Evolutionary conservation across 495 filamentous ascomycete genomes (phyloP).

Genomic region (Symbiotaphrina buchneri): DNA sequence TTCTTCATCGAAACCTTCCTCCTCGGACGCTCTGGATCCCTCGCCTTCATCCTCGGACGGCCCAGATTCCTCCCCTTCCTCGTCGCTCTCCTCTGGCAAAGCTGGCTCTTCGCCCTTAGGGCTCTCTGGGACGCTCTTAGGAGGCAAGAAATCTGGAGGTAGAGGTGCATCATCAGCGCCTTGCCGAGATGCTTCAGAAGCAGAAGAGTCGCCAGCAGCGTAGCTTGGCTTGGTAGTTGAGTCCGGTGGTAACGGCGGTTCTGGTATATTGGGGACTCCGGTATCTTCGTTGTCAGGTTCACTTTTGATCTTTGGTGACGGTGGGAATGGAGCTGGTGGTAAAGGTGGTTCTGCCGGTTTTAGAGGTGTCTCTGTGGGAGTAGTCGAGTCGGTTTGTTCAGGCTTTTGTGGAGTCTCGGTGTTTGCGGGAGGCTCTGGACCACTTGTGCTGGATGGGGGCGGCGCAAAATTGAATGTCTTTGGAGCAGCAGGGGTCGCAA

Average conservation of each 20-base stretch:
- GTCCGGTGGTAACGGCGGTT: slow-evolving; percentile 55
- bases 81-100: slow-evolving; percentile 12
- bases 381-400: slow-evolving; percentile 7
- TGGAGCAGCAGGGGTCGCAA: slow-evolving; percentile 9
- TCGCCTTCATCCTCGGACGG: no score
- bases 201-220: slow-evolving; percentile 41
- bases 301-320: slow-evolving; percentile 9
- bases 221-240: slow-evolving; percentile 45
- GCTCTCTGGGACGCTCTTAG: slow-evolving; percentile 7
- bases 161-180: slow-evolving; percentile 28
- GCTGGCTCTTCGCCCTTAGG: slow-evolving; percentile 13
- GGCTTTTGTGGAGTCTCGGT: no score
- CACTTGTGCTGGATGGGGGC: no score
- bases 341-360: slow-evolving; percentile 1
- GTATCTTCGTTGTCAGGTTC: slow-evolving; percentile 9
- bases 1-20: slow-evolving; percentile 23
- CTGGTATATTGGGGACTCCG: slow-evolving; percentile 7
- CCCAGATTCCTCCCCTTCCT: slow-evolving; percentile 20
- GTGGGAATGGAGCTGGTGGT: slow-evolving; percentile 6
- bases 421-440: no score
- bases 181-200: slow-evolving; percentile 22
- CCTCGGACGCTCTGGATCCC: no score
- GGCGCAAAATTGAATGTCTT: slow-evolving; percentile 16
- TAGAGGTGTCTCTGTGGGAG: slow-evolving; percentile 2
- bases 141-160: slow-evolving; percentile 31